Evolutionary conservation across 257 asterid species (phyloP).

Genomic region (Capsicum rhomboideum): DNA sequence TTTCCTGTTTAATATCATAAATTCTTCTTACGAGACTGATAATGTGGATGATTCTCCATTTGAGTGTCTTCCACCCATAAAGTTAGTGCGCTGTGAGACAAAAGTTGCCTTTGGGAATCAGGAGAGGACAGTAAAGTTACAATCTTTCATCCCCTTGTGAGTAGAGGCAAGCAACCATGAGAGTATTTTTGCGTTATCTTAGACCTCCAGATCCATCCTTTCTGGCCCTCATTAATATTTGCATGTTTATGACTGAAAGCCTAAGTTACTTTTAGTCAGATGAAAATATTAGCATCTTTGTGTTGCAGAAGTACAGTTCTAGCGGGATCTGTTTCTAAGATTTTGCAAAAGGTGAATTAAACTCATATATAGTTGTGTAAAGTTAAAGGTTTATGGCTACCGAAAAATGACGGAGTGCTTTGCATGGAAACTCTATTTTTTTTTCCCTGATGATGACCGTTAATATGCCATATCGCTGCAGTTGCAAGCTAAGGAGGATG

Average conservation of each 20-base stretch:
- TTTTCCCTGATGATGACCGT: neutral
- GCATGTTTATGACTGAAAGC: no score
- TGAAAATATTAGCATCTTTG: no score
- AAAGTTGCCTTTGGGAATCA: neutral
- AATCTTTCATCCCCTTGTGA: neutral
- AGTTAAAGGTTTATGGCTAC: neutral
- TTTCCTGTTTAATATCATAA: neutral
- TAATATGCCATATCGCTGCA: slow-evolving; percentile 23
- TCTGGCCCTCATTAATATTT: neutral
- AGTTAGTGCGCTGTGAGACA: neutral
- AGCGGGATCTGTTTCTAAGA: no score
- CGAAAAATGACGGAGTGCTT: neutral
- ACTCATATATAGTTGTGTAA: no score
- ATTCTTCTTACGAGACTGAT: neutral
- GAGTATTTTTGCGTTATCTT: neutral
- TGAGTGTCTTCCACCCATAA: neutral
- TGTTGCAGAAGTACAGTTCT: no score
- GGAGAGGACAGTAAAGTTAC: neutral
- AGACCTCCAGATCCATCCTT: neutral
- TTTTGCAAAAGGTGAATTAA: no score
- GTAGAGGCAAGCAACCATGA: neutral
- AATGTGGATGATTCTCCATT: neutral
- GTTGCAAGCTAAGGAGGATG: slow-evolving; percentile 68
- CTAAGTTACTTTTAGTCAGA: no score
- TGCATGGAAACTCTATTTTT: neutral